phyloP scores from a whole-genome alignment of 768 basidiomycete genomes.

The Cubamyces lactineus region DNA sequence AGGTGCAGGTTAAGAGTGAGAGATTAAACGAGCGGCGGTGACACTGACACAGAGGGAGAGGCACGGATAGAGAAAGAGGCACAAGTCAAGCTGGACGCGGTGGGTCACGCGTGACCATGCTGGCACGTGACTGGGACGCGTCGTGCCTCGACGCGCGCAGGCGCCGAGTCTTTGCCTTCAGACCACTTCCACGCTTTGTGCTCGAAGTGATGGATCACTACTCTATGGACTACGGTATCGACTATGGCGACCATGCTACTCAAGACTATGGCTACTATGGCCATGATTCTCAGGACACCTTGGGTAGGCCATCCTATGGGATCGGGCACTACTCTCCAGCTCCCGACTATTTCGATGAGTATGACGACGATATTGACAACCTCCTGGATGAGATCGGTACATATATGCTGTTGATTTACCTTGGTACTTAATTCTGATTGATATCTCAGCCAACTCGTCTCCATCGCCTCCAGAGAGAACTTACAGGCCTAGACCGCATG shows the following conservation, averaged over 20 bases:
- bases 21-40: conserved; percentile 13
- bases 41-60: not conserved
- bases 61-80: too few relatives aligned
- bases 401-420: conserved; percentile 34
- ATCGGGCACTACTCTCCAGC: conserved; percentile 6
- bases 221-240: too few relatives aligned
- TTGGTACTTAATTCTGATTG: conserved; percentile 27
- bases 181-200: not conserved
- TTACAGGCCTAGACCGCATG: conserved; percentile 14
- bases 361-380: conserved; percentile 27
- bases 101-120: conserved; percentile 18
- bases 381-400: conserved; percentile 27
- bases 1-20: not conserved
- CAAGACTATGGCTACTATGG: too few relatives aligned
- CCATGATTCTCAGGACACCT: too few relatives aligned
- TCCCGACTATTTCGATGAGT: conserved; percentile 18
- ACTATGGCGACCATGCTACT: too few relatives aligned
- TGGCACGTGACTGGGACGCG: conserved; percentile 15
- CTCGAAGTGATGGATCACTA: not conserved
- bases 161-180: not conserved
- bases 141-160: not conserved
- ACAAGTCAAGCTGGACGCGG: conserved; percentile 8
- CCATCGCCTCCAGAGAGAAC: conserved; percentile 40
- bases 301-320: not conserved
- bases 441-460: conserved; percentile 37